Evolutionary conservation across 306 rosid genomes (phyloP), one percentile per base, ranked within the genome.

Genomic region (Gastrolobium bilobum): DNA sequence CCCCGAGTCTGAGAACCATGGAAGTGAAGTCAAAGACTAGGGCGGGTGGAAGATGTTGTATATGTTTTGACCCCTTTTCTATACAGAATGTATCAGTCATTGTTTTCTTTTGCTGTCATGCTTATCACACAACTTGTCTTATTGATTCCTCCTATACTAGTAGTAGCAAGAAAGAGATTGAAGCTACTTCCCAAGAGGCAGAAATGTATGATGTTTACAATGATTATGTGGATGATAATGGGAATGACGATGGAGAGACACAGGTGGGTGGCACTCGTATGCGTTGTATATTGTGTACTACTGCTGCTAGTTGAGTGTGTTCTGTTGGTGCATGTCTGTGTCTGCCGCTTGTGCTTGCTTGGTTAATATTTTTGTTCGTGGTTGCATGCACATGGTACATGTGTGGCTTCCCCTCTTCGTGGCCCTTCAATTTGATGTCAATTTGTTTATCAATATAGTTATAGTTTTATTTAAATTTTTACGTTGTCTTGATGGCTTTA

Each of bases 41-140:
- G 82, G 99, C 98, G 60, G 98, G 99, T 30, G 91, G 93, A 82
- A 88, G 99, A 85, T 95, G 99, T 82, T 95, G 99, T 87, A 93
- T 95, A 79, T 95, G 99, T 86, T 95, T 95, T 66, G 95, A 95
- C 51, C 99, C 94, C 34, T 91, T 95, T 80, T 87, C 90, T 5
- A 90, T 95, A 76, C 98, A 89, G 73, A 88, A 84, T 81, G 87
- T 93, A 57, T 91, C 97, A 0, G 93, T 95, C 79, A 79, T 93
- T 48, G 91, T 83, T 75, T 95, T 95, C 97, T 93, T 95, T 83
- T 86, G 90, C 77, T 86, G 90, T 73, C 90, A 86, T 57, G 90
- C 86, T n/a, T 86, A 86, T 69, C 90, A 86, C 73, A 68, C 81
- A 63, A 81, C 85, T 42, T 95, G 99, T 86, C 97, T 95, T 72